Base-by-base conservation (phyloP, 2,329 filamentous ascomycete genomes). In the Calonectria leucothoes region DNA sequence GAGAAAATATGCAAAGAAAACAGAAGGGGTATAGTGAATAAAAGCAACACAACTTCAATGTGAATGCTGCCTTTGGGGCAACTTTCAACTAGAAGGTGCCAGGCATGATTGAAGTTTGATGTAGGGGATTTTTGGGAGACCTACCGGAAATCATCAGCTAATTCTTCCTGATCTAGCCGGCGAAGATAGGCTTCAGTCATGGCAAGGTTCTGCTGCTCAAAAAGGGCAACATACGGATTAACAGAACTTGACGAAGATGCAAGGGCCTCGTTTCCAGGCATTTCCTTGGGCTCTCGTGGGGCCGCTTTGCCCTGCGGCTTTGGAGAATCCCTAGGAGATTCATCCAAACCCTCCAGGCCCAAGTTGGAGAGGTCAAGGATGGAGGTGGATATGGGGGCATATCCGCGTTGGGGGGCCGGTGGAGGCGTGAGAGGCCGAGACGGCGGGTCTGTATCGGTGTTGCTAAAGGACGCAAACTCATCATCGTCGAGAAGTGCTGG, bases 111-210 rank as follows among this genome's bases (percentile, higher is more conserved):
- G 68, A 61, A 35, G 67, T 68, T 66, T 48, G 57, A 29, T 51
- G 39, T 17, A 63, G n/a, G 29, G 69, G 69, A 20, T 59, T 33
- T 42, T 74, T 51, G 69, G 73, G 51, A 42, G 67, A 70, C 81
- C 75, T 80, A 83, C 82, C 81, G 81, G 72, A 82, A 81, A 71
- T 83, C 81, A 78, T 82, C 81, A 74, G 80, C 77, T 71, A 75
- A 70, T 35, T 81, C 71, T 70, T 77, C 76, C 33, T 78, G 75
- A 51, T 80, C 81, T 27, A 80, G 74, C 45, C 72, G 82, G 33
- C 79, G 80, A n/a, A 83, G 75, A 66, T 81, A 82, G 51, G 78
- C 78, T 37, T 77, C 71, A 33, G 79, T 78, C 80, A 83, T 81
- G 69, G 79, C 79, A 64, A 80, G 73, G 39, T 84, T 81, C 39